A percentile compares a stretch with the other conserved stretches of the same genome.
These are phyloP conservation scores for Zanthoxylum bungeanum DNA, from an alignment of 345 rosid genomes.

Conservation along the genomic window DNA sequence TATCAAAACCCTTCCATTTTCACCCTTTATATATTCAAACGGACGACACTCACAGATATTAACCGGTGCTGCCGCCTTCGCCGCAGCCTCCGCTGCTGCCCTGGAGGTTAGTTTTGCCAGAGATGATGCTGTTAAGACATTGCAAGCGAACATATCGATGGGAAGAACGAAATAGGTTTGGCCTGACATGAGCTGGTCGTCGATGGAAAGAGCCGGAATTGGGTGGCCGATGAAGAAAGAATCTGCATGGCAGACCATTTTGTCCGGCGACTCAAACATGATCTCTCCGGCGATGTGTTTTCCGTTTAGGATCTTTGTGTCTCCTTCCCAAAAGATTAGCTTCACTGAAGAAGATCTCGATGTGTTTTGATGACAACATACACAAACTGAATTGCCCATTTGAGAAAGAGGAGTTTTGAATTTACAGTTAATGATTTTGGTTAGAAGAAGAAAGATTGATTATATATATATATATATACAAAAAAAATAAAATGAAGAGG, in stretches of 20 bases:
- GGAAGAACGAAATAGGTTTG: constrained; percentile 84
- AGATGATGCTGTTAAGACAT: constrained; percentile 51
- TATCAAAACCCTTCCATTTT: constrained; percentile 49
- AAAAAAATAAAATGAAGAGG: background rate
- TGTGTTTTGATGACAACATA: constrained; percentile 29
- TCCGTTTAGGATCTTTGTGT: constrained; percentile 42
- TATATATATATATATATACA: too few relatives aligned
- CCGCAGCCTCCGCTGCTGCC: background rate
- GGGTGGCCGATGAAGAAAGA: constrained; percentile 91
- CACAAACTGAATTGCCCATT: constrained; percentile 47
- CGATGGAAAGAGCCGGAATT: constrained; percentile 58
- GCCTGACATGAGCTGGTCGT: constrained; percentile 62
- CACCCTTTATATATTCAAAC: constrained; percentile 45
- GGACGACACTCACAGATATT: constrained; percentile 49
- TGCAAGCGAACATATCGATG: constrained; percentile 52
- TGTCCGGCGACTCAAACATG: constrained; percentile 88
- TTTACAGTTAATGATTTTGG: too few relatives aligned
- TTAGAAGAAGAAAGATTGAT: background rate
- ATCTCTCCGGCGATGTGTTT: constrained; percentile 83
- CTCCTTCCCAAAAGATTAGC: constrained; percentile 63
- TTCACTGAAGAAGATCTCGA: constrained; percentile 25
- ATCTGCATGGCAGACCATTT: constrained; percentile 75
- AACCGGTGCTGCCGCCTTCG: constrained; percentile 24
- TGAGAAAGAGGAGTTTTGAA: background rate
- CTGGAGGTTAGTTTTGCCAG: constrained; percentile 52